A percentile compares a stretch with the other conserved stretches of the same genome.
Evolutionary conservation across 2,329 filamentous ascomycete species (phyloP).

Genomic region (Fusarium subglutinans): DNA sequence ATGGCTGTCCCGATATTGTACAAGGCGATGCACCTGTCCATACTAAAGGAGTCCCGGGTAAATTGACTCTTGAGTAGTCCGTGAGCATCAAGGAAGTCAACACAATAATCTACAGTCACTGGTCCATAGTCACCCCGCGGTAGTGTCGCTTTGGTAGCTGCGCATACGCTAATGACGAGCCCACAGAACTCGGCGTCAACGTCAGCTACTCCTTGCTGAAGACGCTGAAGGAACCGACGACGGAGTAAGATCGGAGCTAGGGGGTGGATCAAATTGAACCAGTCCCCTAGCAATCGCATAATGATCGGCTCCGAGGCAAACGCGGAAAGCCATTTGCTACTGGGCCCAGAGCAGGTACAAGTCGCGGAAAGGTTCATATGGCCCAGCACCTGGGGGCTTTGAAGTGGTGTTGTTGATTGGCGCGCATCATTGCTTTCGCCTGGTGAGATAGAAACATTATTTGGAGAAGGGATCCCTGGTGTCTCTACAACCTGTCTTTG

Average conservation of each 20-base stretch:
- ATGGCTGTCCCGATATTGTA: constrained; percentile 48
- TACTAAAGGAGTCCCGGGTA: constrained; percentile 32
- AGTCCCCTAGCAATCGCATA: constrained; percentile 42
- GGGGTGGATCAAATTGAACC: constrained; percentile 50
- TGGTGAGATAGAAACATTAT: neutral
- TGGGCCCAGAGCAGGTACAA: neutral
- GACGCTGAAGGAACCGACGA: constrained; percentile 43
- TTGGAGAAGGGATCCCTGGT: neutral
- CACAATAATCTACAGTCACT: constrained; percentile 44
- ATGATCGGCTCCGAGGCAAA: constrained; percentile 30
- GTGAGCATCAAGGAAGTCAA: constrained; percentile 44
- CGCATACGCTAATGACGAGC: constrained; percentile 48
- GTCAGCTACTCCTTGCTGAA: constrained; percentile 39
- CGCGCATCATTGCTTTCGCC: neutral
- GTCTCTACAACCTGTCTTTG: neutral
- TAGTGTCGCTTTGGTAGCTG: constrained; percentile 47
- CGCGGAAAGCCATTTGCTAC: constrained; percentile 21
- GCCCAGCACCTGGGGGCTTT: constrained; percentile 3
- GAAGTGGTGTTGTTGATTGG: neutral
- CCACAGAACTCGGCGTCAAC: constrained; percentile 44
- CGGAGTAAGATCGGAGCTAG: constrained; percentile 48
- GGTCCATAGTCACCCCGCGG: constrained; percentile 39
- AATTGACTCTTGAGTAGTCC: constrained; percentile 37
- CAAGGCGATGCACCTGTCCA: constrained; percentile 50
- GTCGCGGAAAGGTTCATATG: neutral